Conservation (phyloP, 805 yeast species). For the Suhomyces sp. region DNA sequence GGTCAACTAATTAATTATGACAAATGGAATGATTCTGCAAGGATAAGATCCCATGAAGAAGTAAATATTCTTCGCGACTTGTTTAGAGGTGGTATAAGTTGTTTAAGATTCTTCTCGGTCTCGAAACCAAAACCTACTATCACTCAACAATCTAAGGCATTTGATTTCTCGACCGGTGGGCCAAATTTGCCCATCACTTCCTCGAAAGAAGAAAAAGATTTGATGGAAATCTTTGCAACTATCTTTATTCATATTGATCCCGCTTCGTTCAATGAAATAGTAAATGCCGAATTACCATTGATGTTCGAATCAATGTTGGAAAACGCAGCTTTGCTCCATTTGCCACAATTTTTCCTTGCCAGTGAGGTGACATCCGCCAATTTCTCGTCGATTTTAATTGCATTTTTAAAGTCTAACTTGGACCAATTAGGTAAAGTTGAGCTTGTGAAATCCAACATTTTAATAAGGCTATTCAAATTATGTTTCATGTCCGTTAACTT, state of each 20-base stretch:
- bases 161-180: conserved; percentile 66
- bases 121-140: conserved; percentile 47
- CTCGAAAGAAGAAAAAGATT: conserved; percentile 88
- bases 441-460: conserved; percentile 70
- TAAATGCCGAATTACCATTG: conserved; percentile 74
- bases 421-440: conserved; percentile 80
- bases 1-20: conserved; percentile 42
- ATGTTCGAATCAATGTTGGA: conserved; percentile 75
- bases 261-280: conserved; percentile 91
- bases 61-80: conserved; percentile 70
- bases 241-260: conserved; percentile 93
- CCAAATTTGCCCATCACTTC: conserved; percentile 84
- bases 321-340: conserved; percentile 82
- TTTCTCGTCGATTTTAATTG: conserved; percentile 78
- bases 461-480: conserved; percentile 83
- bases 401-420: conserved; percentile 71
- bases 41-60: conserved; percentile 82
- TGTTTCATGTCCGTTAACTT: conserved; percentile 95
- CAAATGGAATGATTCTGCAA: conserved; percentile 82
- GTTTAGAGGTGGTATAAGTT: conserved; percentile 81
- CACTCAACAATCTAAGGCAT: conserved; percentile 32
- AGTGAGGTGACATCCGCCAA: conserved; percentile 93
- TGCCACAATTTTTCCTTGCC: conserved; percentile 92
- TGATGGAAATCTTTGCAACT: conserved; percentile 93
- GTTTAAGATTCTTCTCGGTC: conserved; percentile 71